Conservation (phyloP, 805 yeast species). For the Metschnikowia continentalis region DNA sequence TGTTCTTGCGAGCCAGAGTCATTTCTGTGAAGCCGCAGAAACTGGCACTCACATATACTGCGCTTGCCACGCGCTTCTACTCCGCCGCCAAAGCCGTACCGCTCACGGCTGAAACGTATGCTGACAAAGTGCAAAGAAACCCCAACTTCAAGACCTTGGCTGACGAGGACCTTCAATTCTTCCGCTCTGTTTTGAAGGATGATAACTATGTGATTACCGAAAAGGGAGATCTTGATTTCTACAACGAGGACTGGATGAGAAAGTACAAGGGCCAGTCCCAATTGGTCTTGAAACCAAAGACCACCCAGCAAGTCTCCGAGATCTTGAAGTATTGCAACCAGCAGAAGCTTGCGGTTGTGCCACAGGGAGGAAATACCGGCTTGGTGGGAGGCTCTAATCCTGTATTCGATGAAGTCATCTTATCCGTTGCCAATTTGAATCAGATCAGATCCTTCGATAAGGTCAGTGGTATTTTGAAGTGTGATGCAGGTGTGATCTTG, state of each 20-base stretch:
- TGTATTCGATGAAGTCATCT: conserved; percentile 81
- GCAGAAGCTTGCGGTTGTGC: conserved; percentile 75
- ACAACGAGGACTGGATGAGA: conserved; percentile 92
- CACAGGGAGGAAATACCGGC: conserved; percentile 97
- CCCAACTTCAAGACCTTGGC: conserved; percentile 49
- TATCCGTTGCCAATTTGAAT: conserved; percentile 68
- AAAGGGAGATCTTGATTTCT: conserved; percentile 59
- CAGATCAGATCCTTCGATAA: conserved; percentile 76
- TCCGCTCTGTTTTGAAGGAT: conserved; percentile 54
- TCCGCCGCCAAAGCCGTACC: conserved; percentile 34
- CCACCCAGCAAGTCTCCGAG: conserved; percentile 69
- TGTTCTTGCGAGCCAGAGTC: conserved; percentile 3
- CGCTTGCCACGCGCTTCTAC: conserved; percentile 14
- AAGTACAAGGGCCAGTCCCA: conserved; percentile 86
- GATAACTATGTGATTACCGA: conserved; percentile 49
- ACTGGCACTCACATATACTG: not conserved
- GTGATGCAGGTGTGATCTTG: conserved; percentile 86
- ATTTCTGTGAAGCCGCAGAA: not conserved
- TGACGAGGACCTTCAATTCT: conserved; percentile 54
- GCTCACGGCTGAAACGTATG: conserved; percentile 70
- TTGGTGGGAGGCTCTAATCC: conserved; percentile 94
- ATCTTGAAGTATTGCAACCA: conserved; percentile 80
- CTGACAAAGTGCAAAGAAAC: conserved; percentile 50
- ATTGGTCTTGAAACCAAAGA: conserved; percentile 76
- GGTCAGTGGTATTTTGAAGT: conserved; percentile 79